phyloP scores from a whole-genome alignment of 2,329 filamentous ascomycete species.

The Pseudogymnoascus sp. region DNA sequence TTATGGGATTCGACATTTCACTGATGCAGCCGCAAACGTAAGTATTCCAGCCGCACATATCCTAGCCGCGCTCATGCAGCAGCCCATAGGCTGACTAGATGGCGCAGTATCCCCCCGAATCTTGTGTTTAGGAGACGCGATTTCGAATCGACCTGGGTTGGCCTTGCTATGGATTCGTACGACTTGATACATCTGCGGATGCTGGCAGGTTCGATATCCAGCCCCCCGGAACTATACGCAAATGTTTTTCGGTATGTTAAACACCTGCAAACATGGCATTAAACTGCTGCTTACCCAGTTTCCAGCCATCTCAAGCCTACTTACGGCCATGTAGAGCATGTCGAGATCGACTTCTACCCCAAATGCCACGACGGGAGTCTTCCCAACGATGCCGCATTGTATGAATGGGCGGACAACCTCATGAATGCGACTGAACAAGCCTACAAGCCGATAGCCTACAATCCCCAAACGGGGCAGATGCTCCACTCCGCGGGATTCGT shows the following conservation, averaged over 20 bases:
- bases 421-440: conserved; percentile 58
- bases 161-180: conserved; percentile 30
- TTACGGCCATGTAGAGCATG: conserved; percentile 70
- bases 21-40: conserved; percentile 51
- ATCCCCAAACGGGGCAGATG: conserved; percentile 48
- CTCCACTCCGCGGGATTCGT: conserved; percentile 68
- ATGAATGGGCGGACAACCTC: conserved; percentile 62
- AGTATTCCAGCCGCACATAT: conserved; percentile 28
- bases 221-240: conserved; percentile 67
- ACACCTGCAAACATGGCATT: background rate
- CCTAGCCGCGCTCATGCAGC: conserved; percentile 29
- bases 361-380: conserved; percentile 60
- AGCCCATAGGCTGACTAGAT: conserved; percentile 19
- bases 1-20: conserved; percentile 53
- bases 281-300: background rate
- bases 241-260: conserved; percentile 55
- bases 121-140: conserved; percentile 64
- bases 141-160: conserved; percentile 65
- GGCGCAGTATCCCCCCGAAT: conserved; percentile 59
- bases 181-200: conserved; percentile 79
- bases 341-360: conserved; percentile 79
- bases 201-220: conserved; percentile 67
- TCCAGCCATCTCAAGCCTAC: conserved; percentile 67
- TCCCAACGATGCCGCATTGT: conserved; percentile 47
- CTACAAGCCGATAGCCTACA: conserved; percentile 58